Evolutionary conservation across 371 early-diverging fungal species (phyloP).

Genomic region (Lichtheimia hyalospora): DNA sequence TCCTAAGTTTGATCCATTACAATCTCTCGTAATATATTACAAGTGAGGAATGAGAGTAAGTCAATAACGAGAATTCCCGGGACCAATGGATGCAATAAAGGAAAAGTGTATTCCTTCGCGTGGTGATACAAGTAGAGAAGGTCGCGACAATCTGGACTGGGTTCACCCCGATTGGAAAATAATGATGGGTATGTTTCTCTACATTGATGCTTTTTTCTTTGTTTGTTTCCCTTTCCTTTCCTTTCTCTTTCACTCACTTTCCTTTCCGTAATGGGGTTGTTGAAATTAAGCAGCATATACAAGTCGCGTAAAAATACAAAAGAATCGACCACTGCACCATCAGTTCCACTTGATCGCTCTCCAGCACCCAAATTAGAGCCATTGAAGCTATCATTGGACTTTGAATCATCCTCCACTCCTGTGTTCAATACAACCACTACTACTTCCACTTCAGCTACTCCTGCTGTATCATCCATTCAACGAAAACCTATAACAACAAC

Average conservation of each 20-base stretch:
- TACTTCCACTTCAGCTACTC: not conserved
- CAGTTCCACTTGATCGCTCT: conserved; percentile 13
- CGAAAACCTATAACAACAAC: not conserved
- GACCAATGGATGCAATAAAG: not conserved
- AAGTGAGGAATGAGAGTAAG: not conserved
- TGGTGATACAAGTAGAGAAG: conserved; percentile 9
- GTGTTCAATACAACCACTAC: conserved; percentile 7
- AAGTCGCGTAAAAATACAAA: conserved; percentile 25
- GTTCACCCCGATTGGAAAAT: conserved; percentile 7
- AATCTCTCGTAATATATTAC: not conserved
- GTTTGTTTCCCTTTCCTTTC: conserved; percentile 11
- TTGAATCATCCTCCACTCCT: conserved; percentile 11
- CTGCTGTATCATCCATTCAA: not conserved
- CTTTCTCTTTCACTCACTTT: conserved; percentile 5
- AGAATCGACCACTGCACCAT: conserved; percentile 4
- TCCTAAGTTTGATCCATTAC: not conserved
- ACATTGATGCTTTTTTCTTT: not conserved
- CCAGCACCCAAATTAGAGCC: conserved; percentile 19
- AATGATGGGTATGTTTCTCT: not conserved
- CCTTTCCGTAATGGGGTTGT: conserved; percentile 25
- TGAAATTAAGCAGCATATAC: conserved; percentile 29
- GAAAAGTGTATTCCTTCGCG: conserved; percentile 5
- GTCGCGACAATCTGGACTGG: conserved; percentile 8
- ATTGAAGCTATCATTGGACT: conserved; percentile 21
- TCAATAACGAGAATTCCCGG: not conserved